phyloP scores from a whole-genome alignment of 2,329 filamentous ascomycete species.

The Curvularia sp. region DNA sequence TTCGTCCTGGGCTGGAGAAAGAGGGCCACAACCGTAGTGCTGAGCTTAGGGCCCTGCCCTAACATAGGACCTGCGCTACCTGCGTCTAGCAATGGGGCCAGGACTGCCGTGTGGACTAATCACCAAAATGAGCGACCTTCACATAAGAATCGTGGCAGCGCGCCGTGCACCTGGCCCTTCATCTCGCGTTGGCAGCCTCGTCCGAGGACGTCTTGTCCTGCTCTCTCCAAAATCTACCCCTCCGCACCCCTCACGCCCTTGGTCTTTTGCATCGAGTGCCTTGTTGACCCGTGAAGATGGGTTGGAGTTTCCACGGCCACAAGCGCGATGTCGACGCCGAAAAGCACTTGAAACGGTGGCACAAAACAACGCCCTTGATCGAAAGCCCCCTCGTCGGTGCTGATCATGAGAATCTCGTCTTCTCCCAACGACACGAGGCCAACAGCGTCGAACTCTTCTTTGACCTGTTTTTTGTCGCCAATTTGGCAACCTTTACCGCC shows the following conservation, averaged over 20 bases:
- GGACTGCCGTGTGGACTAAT: constrained; percentile 8
- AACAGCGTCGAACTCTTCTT: constrained; percentile 51
- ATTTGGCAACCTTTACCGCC: constrained; percentile 50
- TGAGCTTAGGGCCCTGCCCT: background rate
- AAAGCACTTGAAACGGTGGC: constrained; percentile 45
- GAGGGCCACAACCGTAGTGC: constrained; percentile 1
- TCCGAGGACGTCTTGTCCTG: background rate
- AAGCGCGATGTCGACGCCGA: constrained; percentile 41
- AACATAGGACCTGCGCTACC: constrained; percentile 13
- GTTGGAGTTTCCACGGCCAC: constrained; percentile 43
- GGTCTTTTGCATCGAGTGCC: background rate
- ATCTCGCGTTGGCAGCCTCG: background rate
- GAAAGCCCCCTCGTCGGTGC: constrained; percentile 48
- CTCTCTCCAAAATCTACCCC: background rate
- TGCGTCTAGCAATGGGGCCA: background rate
- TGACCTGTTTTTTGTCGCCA: constrained; percentile 44
- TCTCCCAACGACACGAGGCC: constrained; percentile 50
- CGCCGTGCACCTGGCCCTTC: background rate
- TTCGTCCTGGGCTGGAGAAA: constrained; percentile 7
- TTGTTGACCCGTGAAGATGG: constrained; percentile 30
- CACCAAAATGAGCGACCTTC: constrained; percentile 4
- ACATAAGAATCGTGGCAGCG: constrained; percentile 13
- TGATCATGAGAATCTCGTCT: constrained; percentile 46
- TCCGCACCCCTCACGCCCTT: background rate
- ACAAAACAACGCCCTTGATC: constrained; percentile 45